Conservation (phyloP, 768 basidiomycete genomes). For the Exidia glandulosa region DNA sequence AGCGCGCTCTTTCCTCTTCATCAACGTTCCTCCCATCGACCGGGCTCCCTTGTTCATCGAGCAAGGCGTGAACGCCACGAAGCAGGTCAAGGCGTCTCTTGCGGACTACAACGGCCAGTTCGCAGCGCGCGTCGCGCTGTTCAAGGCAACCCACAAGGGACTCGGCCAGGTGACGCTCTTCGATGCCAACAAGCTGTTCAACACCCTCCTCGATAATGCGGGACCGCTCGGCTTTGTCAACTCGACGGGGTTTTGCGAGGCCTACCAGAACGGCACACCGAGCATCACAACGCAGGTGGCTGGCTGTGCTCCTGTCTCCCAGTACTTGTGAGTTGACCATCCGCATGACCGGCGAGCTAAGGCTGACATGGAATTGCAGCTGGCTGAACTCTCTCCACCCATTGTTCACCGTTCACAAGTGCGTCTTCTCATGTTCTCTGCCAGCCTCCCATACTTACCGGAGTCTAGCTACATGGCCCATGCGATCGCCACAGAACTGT, state of each 20-base stretch:
- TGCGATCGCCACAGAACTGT: slow-evolving; percentile 33
- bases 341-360: neutral
- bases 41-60: slow-evolving; percentile 29
- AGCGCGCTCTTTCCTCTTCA: slow-evolving; percentile 25
- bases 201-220: slow-evolving; percentile 42
- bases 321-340: slow-evolving; percentile 42
- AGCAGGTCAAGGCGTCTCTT: slow-evolving; percentile 24
- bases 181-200: slow-evolving; percentile 48
- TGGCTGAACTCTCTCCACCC: slow-evolving; percentile 55
- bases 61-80: slow-evolving; percentile 21
- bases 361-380: slow-evolving; percentile 18
- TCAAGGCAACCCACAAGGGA: slow-evolving; percentile 30
- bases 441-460: neutral
- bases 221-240: slow-evolving; percentile 46
- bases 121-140: slow-evolving; percentile 22
- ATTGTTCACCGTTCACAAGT: slow-evolving; percentile 54
- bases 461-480: slow-evolving; percentile 29
- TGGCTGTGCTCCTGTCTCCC: slow-evolving; percentile 52
- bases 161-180: slow-evolving; percentile 38
- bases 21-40: slow-evolving; percentile 29
- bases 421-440: slow-evolving; percentile 10
- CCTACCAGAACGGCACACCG: slow-evolving; percentile 48
- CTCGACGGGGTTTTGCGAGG: slow-evolving; percentile 44
- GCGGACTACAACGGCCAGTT: slow-evolving; percentile 43
- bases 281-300: slow-evolving; percentile 39